A percentile compares a stretch with the other conserved stretches of the same genome.
Conservation (phyloP, 1,284 basidiomycete species). For the Chondrostereum purpureum region DNA sequence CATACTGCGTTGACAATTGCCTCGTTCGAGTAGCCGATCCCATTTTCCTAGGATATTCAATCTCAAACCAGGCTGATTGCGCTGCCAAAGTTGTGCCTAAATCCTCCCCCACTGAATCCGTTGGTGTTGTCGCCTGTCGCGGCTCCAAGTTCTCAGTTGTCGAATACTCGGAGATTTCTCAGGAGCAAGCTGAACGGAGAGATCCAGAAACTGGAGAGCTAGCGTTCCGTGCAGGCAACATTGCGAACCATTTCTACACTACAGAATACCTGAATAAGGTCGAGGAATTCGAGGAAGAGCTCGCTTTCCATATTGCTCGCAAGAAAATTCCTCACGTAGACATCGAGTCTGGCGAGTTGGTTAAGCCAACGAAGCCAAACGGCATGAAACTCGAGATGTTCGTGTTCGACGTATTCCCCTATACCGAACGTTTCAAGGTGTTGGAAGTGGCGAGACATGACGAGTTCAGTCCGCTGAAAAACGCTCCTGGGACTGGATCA, state of each 20-base stretch:
- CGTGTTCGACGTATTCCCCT: conserved; percentile 99
- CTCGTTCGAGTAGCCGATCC: conserved; percentile 97
- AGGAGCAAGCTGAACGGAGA: conserved; percentile 76
- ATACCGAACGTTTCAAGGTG: conserved; percentile 78
- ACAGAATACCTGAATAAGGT: conserved; percentile 78
- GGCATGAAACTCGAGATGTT: conserved; percentile 99
- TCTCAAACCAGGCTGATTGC: conserved; percentile 79
- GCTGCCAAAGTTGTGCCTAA: conserved; percentile 98
- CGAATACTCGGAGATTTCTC: conserved; percentile 95
- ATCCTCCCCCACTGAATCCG: conserved; percentile 79
- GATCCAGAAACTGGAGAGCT: conserved; percentile 71
- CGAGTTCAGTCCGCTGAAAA: conserved; percentile 97
- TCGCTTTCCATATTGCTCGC: conserved; percentile 96
- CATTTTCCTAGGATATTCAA: conserved; percentile 91
- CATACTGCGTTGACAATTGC: conserved; percentile 98
- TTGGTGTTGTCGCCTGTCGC: conserved; percentile 88
- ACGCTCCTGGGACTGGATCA: conserved; percentile 90
- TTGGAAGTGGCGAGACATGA: conserved; percentile 85
- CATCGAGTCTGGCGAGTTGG: conserved; percentile 49
- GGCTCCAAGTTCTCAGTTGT: conserved; percentile 86
- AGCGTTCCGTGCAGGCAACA: conserved; percentile 92
- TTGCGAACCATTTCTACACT: conserved; percentile 98
- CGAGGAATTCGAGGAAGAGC: conserved; percentile 79
- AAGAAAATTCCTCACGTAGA: conserved; percentile 94
- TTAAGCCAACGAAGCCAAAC: conserved; percentile 89